phyloP scores from a whole-genome alignment of 805 yeast species.

The Candida rishiriensis region DNA sequence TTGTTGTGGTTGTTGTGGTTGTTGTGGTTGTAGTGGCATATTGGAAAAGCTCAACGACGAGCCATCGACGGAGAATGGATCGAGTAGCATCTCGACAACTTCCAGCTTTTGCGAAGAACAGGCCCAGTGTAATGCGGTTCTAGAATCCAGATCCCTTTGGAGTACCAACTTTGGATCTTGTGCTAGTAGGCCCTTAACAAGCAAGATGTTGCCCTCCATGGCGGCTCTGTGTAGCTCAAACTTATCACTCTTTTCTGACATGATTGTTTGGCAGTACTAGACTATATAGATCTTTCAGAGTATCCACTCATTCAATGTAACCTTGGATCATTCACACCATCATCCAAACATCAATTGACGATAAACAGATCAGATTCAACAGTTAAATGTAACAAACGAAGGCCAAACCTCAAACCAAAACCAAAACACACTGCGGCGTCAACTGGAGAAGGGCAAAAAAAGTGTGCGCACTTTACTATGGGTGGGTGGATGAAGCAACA shows the following conservation, averaged over 20 bases:
- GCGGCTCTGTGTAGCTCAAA: constrained; percentile 58
- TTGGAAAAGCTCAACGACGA: constrained; percentile 2
- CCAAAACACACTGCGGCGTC: neutral
- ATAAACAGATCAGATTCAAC: too few relatives aligned
- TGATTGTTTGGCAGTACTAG: too few relatives aligned
- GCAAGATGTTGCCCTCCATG: constrained; percentile 49
- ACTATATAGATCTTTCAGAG: too few relatives aligned
- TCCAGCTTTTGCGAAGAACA: constrained; percentile 55
- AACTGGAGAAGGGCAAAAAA: neutral
- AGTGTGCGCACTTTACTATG: neutral
- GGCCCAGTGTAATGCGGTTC: constrained; percentile 90
- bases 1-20: neutral
- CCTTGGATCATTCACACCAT: too few relatives aligned
- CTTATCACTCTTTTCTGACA: neutral
- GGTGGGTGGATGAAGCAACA: too few relatives aligned
- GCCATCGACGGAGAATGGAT: constrained; percentile 27
- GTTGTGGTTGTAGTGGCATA: neutral
- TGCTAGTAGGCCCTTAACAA: constrained; percentile 47
- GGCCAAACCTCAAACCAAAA: too few relatives aligned
- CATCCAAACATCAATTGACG: too few relatives aligned
- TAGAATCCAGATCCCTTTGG: constrained; percentile 60
- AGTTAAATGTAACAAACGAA: too few relatives aligned
- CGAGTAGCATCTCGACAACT: constrained; percentile 43
- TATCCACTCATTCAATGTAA: too few relatives aligned
- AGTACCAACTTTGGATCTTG: constrained; percentile 46